A percentile compares a stretch with the other conserved stretches of the same genome.
phyloP scores from a whole-genome alignment of 495 filamentous ascomycete genomes.

The Xanthoparmelia taractica region DNA sequence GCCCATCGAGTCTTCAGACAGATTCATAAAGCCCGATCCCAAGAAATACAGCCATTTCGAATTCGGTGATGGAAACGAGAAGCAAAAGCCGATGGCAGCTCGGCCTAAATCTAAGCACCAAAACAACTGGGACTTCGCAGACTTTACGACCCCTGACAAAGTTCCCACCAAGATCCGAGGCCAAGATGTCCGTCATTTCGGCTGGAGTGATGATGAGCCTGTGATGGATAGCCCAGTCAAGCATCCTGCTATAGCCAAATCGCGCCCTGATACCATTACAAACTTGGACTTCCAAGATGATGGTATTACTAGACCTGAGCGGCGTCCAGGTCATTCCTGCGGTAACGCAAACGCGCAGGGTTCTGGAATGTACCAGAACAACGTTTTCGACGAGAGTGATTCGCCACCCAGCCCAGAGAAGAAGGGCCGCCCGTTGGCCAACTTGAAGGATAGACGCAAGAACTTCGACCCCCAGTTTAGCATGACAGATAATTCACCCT shows the following conservation, averaged over 20 bases:
- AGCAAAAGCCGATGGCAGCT: conserved; percentile 31
- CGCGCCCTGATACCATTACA: conserved; percentile 67
- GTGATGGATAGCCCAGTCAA: conserved; percentile 49
- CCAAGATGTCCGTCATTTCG: conserved; percentile 60
- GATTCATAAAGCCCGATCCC: conserved; percentile 51
- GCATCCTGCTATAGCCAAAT: conserved; percentile 49
- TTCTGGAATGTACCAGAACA: conserved; percentile 68
- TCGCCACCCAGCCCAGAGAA: conserved; percentile 31
- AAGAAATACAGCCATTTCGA: conserved; percentile 84
- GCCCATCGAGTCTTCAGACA: conserved; percentile 32
- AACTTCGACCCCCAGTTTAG: conserved; percentile 67
- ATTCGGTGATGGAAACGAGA: conserved; percentile 57
- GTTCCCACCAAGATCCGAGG: conserved; percentile 39
- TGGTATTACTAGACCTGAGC: conserved; percentile 34
- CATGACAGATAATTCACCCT: conserved; percentile 56
- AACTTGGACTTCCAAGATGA: conserved; percentile 71
- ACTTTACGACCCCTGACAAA: conserved; percentile 77
- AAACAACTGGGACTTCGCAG: conserved; percentile 76
- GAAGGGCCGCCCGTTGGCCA: conserved; percentile 46
- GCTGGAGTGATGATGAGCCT: conserved; percentile 60
- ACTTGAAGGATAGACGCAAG: conserved; percentile 58
- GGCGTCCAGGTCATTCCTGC: conserved; percentile 34
- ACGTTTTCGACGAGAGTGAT: conserved; percentile 53
- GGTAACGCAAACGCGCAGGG: conserved; percentile 52
- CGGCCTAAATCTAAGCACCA: conserved; percentile 53